A percentile compares a stretch with the other conserved stretches of the same genome.
These are phyloP conservation scores for Pulveroboletus sp. DNA, from an alignment of 768 basidiomycete species.

Conservation along the genomic window DNA sequence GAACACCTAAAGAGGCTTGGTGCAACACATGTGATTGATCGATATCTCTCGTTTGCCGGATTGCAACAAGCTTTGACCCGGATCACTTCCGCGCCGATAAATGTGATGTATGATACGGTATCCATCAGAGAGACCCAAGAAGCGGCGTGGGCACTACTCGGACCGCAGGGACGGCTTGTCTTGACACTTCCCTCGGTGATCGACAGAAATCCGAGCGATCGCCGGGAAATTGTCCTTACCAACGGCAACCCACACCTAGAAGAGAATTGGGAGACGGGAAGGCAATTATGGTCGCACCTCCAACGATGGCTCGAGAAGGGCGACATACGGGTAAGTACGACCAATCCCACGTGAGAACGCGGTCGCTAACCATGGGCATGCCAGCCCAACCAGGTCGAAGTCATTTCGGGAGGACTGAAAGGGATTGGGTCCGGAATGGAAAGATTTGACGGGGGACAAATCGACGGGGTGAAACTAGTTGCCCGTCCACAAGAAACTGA, in stretches of 20 bases:
- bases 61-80: conserved; percentile 35
- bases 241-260: conserved; percentile 33
- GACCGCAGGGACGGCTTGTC: conserved; percentile 36
- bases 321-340: conserved; percentile 27
- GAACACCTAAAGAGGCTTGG: conserved; percentile 33
- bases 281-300: conserved; percentile 29
- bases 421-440: conserved; percentile 42
- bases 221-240: conserved; percentile 28
- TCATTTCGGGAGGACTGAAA: conserved; percentile 39
- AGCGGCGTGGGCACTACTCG: conserved; percentile 34
- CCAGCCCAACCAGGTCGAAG: conserved; percentile 43
- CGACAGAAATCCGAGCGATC: conserved; percentile 23
- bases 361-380: neutral
- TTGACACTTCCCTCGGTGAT: conserved; percentile 33
- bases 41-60: conserved; percentile 23
- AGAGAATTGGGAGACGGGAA: conserved; percentile 33
- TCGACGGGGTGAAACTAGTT: conserved; percentile 45
- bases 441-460: conserved; percentile 37
- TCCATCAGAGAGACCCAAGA: conserved; percentile 38
- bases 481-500: conserved; percentile 42
- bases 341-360: neutral
- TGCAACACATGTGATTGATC: conserved; percentile 36
- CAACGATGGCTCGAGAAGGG: conserved; percentile 30
- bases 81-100: conserved; percentile 35
- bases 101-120: conserved; percentile 38